A percentile compares a stretch with the other conserved stretches of the same genome.
phyloP scores from a whole-genome alignment of 1,284 basidiomycete genomes.

The Ceratobasidium theobromae region DNA sequence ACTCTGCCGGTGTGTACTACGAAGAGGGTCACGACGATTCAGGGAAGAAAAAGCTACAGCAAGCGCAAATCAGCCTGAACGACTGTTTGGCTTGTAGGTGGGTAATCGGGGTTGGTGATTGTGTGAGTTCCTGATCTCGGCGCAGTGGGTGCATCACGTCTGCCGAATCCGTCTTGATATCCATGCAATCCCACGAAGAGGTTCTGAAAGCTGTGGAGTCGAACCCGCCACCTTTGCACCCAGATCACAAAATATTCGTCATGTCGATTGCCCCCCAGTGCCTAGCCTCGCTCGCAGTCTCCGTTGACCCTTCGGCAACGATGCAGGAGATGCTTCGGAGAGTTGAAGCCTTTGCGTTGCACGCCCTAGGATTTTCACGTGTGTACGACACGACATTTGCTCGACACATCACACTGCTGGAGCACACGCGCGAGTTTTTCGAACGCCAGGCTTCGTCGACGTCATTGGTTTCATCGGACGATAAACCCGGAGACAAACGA shows the following conservation, averaged over 20 bases:
- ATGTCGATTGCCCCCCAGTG: conserved; percentile 91
- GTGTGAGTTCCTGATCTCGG: neutral
- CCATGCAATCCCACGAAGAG: conserved; percentile 94
- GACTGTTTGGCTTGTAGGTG: conserved; percentile 92
- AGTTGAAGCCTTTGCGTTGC: conserved; percentile 62
- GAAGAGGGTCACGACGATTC: conserved; percentile 47
- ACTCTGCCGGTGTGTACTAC: conserved; percentile 75
- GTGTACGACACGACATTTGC: conserved; percentile 96
- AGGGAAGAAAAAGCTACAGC: conserved; percentile 62
- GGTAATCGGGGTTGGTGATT: conserved; percentile 38
- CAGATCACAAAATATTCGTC: conserved; percentile 62
- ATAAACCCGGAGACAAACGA: conserved; percentile 38
- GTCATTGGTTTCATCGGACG: conserved; percentile 10
- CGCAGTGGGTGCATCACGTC: conserved; percentile 95
- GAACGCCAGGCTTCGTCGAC: conserved; percentile 56
- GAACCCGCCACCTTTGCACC: conserved; percentile 51
- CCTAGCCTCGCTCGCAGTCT: conserved; percentile 85
- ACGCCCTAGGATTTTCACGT: conserved; percentile 65
- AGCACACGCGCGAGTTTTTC: conserved; percentile 80
- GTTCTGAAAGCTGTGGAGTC: conserved; percentile 73
- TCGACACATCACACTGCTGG: conserved; percentile 79
- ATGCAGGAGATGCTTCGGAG: conserved; percentile 66
- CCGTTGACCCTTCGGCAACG: conserved; percentile 57
- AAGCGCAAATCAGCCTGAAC: conserved; percentile 93
- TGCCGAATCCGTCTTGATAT: conserved; percentile 95